Evolutionary conservation across 257 asterid species (phyloP).

Genomic region (Solanum dulcamara): DNA sequence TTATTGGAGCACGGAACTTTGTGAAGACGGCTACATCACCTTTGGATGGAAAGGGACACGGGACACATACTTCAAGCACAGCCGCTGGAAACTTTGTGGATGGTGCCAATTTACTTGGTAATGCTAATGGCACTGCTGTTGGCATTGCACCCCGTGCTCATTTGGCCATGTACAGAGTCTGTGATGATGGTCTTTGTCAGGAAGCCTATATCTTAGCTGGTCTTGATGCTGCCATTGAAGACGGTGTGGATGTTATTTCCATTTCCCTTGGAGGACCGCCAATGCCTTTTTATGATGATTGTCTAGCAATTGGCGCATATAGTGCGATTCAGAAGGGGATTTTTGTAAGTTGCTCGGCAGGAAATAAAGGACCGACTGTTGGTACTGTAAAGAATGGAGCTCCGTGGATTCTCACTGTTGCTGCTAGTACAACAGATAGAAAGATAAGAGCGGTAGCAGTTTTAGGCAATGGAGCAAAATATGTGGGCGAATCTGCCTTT

Average conservation of each 20-base stretch:
- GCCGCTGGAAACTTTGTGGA: slow-evolving; percentile 13
- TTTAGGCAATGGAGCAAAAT: slow-evolving; percentile 5
- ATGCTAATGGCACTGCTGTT: slow-evolving; percentile 13
- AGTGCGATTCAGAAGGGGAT: slow-evolving; percentile 11
- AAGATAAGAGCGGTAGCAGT: slow-evolving; percentile 6
- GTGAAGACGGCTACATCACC: background rate
- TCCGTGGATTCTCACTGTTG: slow-evolving; percentile 25
- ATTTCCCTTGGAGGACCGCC: slow-evolving; percentile 8
- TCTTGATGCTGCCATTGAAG: slow-evolving; percentile 8
- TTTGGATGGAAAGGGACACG: background rate
- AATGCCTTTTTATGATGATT: background rate
- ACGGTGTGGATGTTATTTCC: slow-evolving; percentile 18
- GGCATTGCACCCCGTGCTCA: slow-evolving; percentile 20
- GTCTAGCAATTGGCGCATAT: slow-evolving; percentile 11
- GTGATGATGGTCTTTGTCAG: background rate
- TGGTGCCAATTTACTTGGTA: slow-evolving; percentile 1
- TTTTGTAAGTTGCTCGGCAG: slow-evolving; percentile 15
- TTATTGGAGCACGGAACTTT: background rate
- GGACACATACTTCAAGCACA: slow-evolving; percentile 15
- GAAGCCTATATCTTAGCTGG: slow-evolving; percentile 4
- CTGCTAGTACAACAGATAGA: slow-evolving; percentile 19
- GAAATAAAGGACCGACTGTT: slow-evolving; percentile 6
- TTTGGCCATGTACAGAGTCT: slow-evolving; percentile 12
- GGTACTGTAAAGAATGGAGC: slow-evolving; percentile 10
- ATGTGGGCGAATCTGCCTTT: slow-evolving; percentile 9